These are phyloP conservation scores for Hericium rajendrae DNA, from an alignment of 768 basidiomycete species.

Conservation along the genomic window DNA sequence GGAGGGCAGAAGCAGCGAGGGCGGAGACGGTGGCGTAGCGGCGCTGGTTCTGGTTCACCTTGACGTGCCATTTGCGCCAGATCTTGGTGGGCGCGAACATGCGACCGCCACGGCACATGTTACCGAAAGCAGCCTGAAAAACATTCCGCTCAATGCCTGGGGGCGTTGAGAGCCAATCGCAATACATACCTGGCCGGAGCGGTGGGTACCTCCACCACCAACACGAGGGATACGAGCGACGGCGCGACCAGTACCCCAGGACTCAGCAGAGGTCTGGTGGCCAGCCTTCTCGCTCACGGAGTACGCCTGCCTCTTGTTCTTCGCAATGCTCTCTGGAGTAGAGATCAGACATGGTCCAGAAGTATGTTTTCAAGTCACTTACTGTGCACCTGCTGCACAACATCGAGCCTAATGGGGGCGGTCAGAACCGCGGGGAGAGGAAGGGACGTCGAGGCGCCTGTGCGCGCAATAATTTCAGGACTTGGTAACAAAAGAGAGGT, in stretches of 20 bases:
- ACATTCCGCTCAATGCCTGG: constrained; percentile 3
- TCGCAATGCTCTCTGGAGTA: constrained; percentile 81
- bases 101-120: constrained; percentile 99
- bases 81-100: constrained; percentile 99
- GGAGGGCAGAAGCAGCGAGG: constrained; percentile 93
- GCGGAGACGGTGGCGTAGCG: constrained; percentile 97
- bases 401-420: constrained; percentile 97
- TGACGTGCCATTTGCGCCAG: constrained; percentile 99
- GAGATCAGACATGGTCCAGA: constrained; percentile 10
- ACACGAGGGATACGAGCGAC: constrained; percentile 99
- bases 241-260: constrained; percentile 99
- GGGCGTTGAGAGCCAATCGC: not conserved
- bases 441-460: constrained; percentile 81
- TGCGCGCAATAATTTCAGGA: not conserved
- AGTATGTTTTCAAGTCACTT: constrained; percentile 28
- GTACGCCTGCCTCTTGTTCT: constrained; percentile 97
- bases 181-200: constrained; percentile 78
- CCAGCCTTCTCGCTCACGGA: constrained; percentile 96
- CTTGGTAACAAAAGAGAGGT: not conserved
- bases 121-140: constrained; percentile 89
- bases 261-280: constrained; percentile 97
- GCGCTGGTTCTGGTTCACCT: constrained; percentile 98
- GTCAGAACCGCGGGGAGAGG: constrained; percentile 94
- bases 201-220: constrained; percentile 95
- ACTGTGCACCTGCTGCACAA: constrained; percentile 99